These are phyloP conservation scores for Serendipita sp. DNA, from an alignment of 768 basidiomycete genomes.

Conservation along the genomic window DNA sequence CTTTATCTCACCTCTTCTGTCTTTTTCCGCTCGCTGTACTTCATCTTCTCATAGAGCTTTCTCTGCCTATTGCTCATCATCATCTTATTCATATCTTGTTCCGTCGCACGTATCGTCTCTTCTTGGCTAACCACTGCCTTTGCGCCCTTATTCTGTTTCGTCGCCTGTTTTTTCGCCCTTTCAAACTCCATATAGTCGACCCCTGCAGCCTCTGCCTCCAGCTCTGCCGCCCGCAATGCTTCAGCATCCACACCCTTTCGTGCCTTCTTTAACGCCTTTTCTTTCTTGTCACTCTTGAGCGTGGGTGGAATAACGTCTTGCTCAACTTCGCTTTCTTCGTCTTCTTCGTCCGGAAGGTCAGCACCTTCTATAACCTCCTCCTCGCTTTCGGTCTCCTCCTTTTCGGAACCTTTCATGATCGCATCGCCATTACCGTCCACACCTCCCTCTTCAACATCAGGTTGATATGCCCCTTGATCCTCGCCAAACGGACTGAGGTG, in stretches of 20 bases:
- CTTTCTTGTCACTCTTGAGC: slow-evolving; percentile 12
- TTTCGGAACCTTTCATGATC: slow-evolving; percentile 18
- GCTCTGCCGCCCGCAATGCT: slow-evolving; percentile 70
- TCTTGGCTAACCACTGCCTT: background rate
- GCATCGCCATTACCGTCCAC: slow-evolving; percentile 16
- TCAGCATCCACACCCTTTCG: slow-evolving; percentile 21
- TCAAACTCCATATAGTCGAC: slow-evolving; percentile 67
- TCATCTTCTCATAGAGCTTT: slow-evolving; percentile 88
- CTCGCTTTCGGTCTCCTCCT: slow-evolving; percentile 21
- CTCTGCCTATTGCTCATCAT: slow-evolving; percentile 92
- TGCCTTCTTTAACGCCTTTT: slow-evolving; percentile 13
- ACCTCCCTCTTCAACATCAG: slow-evolving; percentile 20
- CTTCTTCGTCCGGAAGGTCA: slow-evolving; percentile 20
- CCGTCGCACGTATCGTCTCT: slow-evolving; percentile 18
- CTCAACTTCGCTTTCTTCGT: slow-evolving; percentile 14
- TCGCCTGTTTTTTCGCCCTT: slow-evolving; percentile 47
- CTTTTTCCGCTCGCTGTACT: slow-evolving; percentile 66
- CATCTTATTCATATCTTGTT: slow-evolving; percentile 92
- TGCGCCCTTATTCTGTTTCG: slow-evolving; percentile 9
- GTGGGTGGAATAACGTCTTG: slow-evolving; percentile 3
- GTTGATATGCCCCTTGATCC: slow-evolving; percentile 60
- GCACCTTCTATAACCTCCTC: slow-evolving; percentile 19
- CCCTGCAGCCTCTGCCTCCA: slow-evolving; percentile 82
- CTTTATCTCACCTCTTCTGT: slow-evolving; percentile 50
- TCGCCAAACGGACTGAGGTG: slow-evolving; percentile 94